Percentiles rank a stretch among this genome's conserved stretches.
These are phyloP conservation scores for Solanum stenotomum DNA, from an alignment of 257 asterid genomes.

Conservation along the genomic window DNA sequence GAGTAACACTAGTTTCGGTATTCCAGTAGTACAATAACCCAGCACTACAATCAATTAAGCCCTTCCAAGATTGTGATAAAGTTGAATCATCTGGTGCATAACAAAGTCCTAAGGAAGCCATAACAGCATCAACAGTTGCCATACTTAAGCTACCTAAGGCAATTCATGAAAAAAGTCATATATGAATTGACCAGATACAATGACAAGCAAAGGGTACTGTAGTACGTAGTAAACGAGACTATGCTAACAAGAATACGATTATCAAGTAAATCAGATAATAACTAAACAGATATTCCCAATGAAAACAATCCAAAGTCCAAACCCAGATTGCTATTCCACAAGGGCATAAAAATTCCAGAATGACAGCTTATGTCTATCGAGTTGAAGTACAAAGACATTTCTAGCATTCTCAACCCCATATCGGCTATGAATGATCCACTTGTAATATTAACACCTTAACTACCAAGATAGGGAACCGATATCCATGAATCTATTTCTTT, in stretches of 20 bases:
- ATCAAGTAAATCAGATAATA: not conserved
- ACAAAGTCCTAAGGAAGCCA: conserved; percentile 52
- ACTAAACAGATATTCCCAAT: not conserved
- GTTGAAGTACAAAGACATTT: not conserved
- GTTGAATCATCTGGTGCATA: conserved; percentile 88
- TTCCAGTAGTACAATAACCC: conserved; percentile 75
- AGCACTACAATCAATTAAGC: conserved; percentile 72
- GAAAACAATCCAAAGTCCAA: not conserved
- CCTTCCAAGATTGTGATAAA: conserved; percentile 86
- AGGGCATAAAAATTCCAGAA: not conserved
- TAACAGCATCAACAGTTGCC: conserved; percentile 62
- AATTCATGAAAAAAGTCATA: not conserved
- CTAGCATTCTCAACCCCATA: not conserved
- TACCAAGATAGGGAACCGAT: not conserved
- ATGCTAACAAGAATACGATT: not conserved
- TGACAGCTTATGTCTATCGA: not conserved
- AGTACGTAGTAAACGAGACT: not conserved
- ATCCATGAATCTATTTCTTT: not conserved
- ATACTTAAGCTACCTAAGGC: conserved; percentile 17
- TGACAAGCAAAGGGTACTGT: not conserved
- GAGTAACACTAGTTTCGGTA: conserved; percentile 78
- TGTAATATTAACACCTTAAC: not conserved
- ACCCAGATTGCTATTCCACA: not conserved
- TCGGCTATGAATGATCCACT: not conserved
- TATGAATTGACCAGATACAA: not conserved